Percentiles rank a stretch among this genome's conserved stretches.
phyloP scores from a whole-genome alignment of 75 land plant species.

The Selaginella tamariscina region DNA sequence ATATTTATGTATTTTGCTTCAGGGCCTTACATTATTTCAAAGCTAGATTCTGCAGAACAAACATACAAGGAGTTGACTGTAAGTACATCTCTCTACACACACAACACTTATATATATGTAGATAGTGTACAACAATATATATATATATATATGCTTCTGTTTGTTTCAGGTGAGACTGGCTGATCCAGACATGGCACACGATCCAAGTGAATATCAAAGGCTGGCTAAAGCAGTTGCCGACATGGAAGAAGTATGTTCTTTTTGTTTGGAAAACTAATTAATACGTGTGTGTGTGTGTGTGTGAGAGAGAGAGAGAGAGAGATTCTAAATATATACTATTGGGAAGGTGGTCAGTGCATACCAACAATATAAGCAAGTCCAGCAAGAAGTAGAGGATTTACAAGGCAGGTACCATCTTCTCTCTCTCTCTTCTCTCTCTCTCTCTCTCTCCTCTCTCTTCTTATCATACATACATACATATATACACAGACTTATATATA shows the following conservation, averaged over 20 bases:
- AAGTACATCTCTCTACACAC: slow-evolving; percentile 16
- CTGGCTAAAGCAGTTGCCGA: slow-evolving; percentile 83
- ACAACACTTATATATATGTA: too few species aligned
- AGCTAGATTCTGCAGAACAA: slow-evolving; percentile 87
- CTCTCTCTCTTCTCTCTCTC: too few species aligned
- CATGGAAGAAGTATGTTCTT: slow-evolving; percentile 58
- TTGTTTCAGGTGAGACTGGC: slow-evolving; percentile 68
- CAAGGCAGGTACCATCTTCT: too few species aligned
- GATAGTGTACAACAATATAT: background rate
- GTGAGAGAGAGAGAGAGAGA: too few species aligned
- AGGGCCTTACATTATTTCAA: slow-evolving; percentile 91
- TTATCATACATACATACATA: background rate
- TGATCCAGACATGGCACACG: slow-evolving; percentile 87
- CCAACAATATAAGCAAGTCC: slow-evolving; percentile 57
- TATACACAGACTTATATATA: too few species aligned
- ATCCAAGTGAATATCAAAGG: slow-evolving; percentile 81
- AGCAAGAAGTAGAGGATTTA: slow-evolving; percentile 62
- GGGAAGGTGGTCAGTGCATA: slow-evolving; percentile 76
- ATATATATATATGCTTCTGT: background rate
- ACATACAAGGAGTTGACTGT: slow-evolving; percentile 95
- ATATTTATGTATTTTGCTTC: slow-evolving; percentile 16
- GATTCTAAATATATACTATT: slow-evolving; percentile 7
- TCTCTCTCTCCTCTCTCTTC: too few species aligned
- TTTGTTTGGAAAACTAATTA: slow-evolving; percentile 4
- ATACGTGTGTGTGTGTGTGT: too few species aligned